These are phyloP conservation scores for Ophiostoma sp. DNA, from an alignment of 2,329 filamentous ascomycete genomes.

Conservation along the genomic window DNA sequence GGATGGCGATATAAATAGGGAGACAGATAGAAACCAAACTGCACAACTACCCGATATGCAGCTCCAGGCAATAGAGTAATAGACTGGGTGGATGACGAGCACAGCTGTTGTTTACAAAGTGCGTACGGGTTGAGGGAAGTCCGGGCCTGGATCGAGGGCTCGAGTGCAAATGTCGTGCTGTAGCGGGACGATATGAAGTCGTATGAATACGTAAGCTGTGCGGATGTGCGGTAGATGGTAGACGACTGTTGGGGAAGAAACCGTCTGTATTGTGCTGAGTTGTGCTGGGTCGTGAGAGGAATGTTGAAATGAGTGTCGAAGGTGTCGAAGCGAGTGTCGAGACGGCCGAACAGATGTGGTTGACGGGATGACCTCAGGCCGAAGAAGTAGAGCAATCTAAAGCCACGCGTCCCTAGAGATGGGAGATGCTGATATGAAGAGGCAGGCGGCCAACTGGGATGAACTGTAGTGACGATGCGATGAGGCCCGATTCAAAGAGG, in stretches of 20 bases:
- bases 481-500: neutral
- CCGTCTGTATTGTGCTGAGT: too few species aligned
- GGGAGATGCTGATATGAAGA: neutral
- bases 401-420: neutral
- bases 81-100: neutral
- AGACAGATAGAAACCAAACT: neutral
- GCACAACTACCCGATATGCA: neutral
- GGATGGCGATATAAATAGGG: neutral
- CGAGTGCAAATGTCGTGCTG: neutral
- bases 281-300: neutral
- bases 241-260: neutral
- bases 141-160: neutral
- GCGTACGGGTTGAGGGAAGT: neutral
- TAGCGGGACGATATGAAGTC: neutral
- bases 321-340: neutral
- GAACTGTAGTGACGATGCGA: neutral
- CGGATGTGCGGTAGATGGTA: neutral
- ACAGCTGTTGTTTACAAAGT: neutral
- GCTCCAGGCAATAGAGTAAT: neutral
- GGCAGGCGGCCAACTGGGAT: neutral
- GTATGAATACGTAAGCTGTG: constrained; percentile 1
- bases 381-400: neutral
- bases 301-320: neutral
- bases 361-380: neutral
- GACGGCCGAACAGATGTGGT: neutral